phyloP scores from a whole-genome alignment of 441 rosid genomes.

The Adansonia rubrostipa region DNA sequence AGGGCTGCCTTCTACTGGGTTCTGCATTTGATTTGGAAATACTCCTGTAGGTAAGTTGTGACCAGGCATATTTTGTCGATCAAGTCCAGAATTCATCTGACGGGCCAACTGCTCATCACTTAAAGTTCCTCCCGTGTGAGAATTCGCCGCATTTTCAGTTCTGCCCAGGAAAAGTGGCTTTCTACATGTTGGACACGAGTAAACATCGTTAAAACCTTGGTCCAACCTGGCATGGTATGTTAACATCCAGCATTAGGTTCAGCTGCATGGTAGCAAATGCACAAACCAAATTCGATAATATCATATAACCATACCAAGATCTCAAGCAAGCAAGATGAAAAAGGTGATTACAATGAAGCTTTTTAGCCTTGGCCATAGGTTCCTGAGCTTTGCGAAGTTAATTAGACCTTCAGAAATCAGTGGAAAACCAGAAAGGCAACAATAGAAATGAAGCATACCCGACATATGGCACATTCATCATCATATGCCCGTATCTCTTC shows the following conservation, averaged over 20 bases:
- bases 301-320: conserved; percentile 75
- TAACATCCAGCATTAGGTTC: conserved; percentile 33
- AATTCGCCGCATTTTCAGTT: conserved; percentile 62
- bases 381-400: conserved; percentile 62
- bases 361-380: conserved; percentile 99
- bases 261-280: conserved; percentile 24
- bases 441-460: conserved; percentile 58
- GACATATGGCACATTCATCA: conserved; percentile 99
- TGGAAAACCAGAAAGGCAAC: conserved; percentile 26
- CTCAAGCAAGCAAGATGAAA: conserved; percentile 98
- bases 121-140: conserved; percentile 50
- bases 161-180: conserved; percentile 89
- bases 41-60: conserved; percentile 59
- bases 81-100: conserved; percentile 67
- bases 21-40: conserved; percentile 68
- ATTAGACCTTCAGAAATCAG: conserved; percentile 29
- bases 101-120: conserved; percentile 83
- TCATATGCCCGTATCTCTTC: conserved; percentile 88
- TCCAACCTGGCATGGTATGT: conserved; percentile 78
- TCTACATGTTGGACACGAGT: conserved; percentile 97
- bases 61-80: conserved; percentile 60
- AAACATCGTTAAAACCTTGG: conserved; percentile 91
- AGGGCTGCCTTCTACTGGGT: conserved; percentile 66
- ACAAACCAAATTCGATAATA: conserved; percentile 25
- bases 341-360: conserved; percentile 87